A percentile compares a stretch with the other conserved stretches of the same genome.
Evolutionary conservation across 2,329 filamentous ascomycete genomes (phyloP).

Genomic region (Pyricularia grisea): DNA sequence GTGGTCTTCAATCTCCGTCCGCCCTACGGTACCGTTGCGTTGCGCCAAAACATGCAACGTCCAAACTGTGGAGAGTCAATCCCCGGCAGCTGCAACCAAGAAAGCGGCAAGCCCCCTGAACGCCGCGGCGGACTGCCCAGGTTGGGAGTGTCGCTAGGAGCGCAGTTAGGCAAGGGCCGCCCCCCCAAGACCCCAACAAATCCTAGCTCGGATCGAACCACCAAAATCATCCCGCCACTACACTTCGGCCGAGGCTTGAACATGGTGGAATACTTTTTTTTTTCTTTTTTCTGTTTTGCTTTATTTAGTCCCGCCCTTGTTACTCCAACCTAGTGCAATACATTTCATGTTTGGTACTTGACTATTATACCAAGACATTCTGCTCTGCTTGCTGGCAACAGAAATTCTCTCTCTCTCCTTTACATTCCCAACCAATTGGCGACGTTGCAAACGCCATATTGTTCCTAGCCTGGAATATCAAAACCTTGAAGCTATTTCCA

Average conservation of each 20-base stretch:
- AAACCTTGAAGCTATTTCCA: background rate
- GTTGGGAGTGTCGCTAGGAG: background rate
- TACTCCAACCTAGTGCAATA: background rate
- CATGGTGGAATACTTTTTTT: background rate
- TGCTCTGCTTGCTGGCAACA: background rate
- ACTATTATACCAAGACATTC: background rate
- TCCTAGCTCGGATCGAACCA: conserved; percentile 2
- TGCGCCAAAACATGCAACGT: background rate
- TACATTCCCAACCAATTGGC: background rate
- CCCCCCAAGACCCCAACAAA: conserved; percentile 2
- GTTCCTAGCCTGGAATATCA: background rate
- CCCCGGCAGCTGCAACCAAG: background rate
- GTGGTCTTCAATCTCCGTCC: background rate
- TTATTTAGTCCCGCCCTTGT: background rate
- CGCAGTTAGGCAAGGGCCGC: background rate
- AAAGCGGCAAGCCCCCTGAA: background rate
- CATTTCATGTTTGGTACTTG: background rate
- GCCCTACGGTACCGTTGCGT: background rate
- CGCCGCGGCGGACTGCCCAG: background rate
- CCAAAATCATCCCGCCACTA: background rate
- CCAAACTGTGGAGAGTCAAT: background rate
- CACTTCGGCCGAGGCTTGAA: background rate
- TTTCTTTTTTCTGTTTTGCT: background rate
- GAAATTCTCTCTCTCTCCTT: background rate
- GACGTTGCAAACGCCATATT: background rate